Conservation (phyloP, 805 yeast genomes). For the Candida odintsovae region DNA sequence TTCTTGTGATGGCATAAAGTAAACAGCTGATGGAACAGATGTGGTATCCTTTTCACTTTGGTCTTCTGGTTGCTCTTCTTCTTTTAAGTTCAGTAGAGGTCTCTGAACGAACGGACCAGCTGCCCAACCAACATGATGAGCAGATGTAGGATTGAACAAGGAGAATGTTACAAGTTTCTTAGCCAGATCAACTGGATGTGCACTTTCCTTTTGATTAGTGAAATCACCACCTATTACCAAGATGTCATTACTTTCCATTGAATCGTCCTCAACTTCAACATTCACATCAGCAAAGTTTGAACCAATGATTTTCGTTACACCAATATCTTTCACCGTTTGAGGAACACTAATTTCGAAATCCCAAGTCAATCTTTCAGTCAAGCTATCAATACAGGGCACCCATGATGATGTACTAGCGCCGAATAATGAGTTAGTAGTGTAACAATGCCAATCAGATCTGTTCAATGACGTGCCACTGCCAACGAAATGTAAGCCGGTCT, state of each 20-base stretch:
- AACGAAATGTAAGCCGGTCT: conserved; percentile 70
- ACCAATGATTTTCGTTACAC: conserved; percentile 30
- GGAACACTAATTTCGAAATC: conserved; percentile 84
- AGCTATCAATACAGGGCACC: conserved; percentile 92
- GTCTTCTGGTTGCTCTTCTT: conserved; percentile 27
- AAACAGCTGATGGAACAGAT: conserved; percentile 53
- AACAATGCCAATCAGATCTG: conserved; percentile 69
- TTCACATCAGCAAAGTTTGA: conserved; percentile 23
- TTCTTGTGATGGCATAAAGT: conserved; percentile 54
- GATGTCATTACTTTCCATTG: conserved; percentile 39
- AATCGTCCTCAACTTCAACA: conserved; percentile 27
- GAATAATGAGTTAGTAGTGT: conserved; percentile 72
- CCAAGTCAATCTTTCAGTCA: conserved; percentile 91
- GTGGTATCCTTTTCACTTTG: conserved; percentile 31
- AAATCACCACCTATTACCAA: conserved; percentile 68
- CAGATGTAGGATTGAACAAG: conserved; percentile 77
- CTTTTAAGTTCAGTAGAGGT: conserved; percentile 41
- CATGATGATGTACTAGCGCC: conserved; percentile 88
- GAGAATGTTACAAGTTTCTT: conserved; percentile 73
- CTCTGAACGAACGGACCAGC: conserved; percentile 78
- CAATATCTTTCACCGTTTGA: conserved; percentile 68
- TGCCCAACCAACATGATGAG: conserved; percentile 95
- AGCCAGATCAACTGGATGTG: conserved; percentile 69
- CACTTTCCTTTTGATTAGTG: conserved; percentile 57
- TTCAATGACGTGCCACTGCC: conserved; percentile 39